Conservation (phyloP, 139 green algal genomes). For the Chlorella vulgaris region DNA sequence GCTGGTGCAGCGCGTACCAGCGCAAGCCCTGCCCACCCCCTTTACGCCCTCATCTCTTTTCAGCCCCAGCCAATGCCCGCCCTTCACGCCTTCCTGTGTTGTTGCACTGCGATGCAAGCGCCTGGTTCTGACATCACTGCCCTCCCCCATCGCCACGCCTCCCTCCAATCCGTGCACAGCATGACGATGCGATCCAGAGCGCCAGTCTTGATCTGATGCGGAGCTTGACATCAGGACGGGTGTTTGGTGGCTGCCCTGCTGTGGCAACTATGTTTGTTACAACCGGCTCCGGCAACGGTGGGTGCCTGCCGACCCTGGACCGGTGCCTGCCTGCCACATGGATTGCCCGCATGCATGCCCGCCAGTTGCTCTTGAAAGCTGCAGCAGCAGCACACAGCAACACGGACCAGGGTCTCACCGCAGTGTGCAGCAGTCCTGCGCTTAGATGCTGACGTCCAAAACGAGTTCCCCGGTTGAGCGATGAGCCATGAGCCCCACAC, state of each 20-base stretch:
- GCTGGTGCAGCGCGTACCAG: no score
- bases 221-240: neutral
- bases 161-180: neutral
- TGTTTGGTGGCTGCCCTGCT: neutral
- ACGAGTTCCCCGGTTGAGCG: no score
- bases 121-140: neutral
- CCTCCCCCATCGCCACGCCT: neutral
- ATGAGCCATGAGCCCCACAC: neutral
- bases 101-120: neutral
- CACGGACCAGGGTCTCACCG: no score
- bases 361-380: no score
- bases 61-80: no score
- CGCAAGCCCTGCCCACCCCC: no score
- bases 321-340: neutral
- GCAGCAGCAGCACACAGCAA: no score
- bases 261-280: constrained; percentile 6
- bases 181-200: constrained; percentile 4
- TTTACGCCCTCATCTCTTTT: no score
- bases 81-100: neutral
- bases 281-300: neutral
- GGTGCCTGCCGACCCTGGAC: neutral
- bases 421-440: no score
- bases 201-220: neutral
- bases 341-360: neutral
- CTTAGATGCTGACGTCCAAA: no score